Conservation (phyloP, 192 early-diverging fungal species). For the Podila minutissima region DNA sequence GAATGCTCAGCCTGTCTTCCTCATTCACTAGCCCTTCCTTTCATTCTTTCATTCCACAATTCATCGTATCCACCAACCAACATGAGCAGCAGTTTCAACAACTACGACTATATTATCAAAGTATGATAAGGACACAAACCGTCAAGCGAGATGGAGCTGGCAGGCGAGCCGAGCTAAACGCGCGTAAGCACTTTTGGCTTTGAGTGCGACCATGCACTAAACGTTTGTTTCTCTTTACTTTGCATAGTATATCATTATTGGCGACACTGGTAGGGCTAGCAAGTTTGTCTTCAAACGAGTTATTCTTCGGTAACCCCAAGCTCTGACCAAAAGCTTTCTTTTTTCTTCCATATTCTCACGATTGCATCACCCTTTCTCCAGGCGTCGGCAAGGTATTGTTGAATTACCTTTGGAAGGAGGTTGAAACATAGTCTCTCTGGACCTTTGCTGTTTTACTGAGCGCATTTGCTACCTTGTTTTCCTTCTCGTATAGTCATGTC, state of each 20-base stretch:
- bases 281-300: background rate
- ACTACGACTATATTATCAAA: constrained; percentile 73
- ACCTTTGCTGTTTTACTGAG: background rate
- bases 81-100: constrained; percentile 54
- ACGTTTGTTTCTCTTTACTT: background rate
- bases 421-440: background rate
- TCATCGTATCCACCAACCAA: background rate
- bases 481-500: constrained; percentile 62
- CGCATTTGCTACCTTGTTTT: background rate
- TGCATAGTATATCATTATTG: constrained; percentile 83
- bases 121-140: constrained; percentile 28
- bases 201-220: too few relatives aligned
- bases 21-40: background rate
- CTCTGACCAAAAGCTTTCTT: background rate
- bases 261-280: constrained; percentile 72
- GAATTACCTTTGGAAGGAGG: background rate
- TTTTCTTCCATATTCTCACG: background rate
- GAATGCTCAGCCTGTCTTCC: too few relatives aligned
- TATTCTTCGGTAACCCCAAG: background rate
- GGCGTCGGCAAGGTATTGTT: constrained; percentile 80
- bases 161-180: too few relatives aligned
- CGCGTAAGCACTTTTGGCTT: background rate
- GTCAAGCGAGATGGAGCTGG: background rate
- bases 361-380: constrained; percentile 34
- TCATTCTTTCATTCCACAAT: background rate